A percentile compares a stretch with the other conserved stretches of the same genome.
These are phyloP conservation scores for Candida sithepensis DNA, from an alignment of 805 yeast genomes.

Conservation along the genomic window DNA sequence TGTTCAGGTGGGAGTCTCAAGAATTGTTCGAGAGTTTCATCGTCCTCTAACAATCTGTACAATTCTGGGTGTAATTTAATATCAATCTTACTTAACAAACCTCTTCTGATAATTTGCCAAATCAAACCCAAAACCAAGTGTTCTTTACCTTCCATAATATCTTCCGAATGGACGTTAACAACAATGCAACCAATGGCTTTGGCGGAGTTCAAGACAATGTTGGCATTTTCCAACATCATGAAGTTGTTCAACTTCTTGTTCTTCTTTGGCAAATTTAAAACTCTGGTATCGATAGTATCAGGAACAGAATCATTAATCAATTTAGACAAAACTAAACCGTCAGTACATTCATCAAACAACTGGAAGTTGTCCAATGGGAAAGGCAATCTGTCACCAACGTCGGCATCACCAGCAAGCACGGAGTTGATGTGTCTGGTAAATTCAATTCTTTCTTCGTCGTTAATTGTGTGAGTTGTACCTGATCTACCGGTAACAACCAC, in stretches of 20 bases:
- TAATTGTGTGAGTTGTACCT: constrained; percentile 93
- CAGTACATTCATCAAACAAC: constrained; percentile 93
- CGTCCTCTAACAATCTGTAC: constrained; percentile 90
- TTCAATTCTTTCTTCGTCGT: constrained; percentile 94
- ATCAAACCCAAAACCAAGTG: constrained; percentile 87
- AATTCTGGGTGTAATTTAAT: constrained; percentile 95
- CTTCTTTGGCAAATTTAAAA: constrained; percentile 79
- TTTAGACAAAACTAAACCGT: constrained; percentile 88
- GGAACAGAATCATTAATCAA: constrained; percentile 97
- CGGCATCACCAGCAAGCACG: constrained; percentile 83
- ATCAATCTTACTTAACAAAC: constrained; percentile 90
- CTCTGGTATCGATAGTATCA: constrained; percentile 97
- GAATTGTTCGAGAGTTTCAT: constrained; percentile 95
- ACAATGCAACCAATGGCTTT: constrained; percentile 98
- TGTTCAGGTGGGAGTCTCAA: constrained; percentile 97
- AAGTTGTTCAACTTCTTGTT: constrained; percentile 84
- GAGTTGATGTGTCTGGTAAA: constrained; percentile 95
- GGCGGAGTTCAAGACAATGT: constrained; percentile 96
- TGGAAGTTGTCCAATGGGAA: constrained; percentile 93
- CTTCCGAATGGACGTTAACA: constrained; percentile 95
- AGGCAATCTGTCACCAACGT: constrained; percentile 81
- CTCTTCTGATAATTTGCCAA: constrained; percentile 98
- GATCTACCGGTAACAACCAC: constrained; percentile 83
- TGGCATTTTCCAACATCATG: constrained; percentile 95
- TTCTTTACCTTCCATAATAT: constrained; percentile 88